Conservation (phyloP, 169 alveolate species). For the Plasmodium chabaudi region DNA sequence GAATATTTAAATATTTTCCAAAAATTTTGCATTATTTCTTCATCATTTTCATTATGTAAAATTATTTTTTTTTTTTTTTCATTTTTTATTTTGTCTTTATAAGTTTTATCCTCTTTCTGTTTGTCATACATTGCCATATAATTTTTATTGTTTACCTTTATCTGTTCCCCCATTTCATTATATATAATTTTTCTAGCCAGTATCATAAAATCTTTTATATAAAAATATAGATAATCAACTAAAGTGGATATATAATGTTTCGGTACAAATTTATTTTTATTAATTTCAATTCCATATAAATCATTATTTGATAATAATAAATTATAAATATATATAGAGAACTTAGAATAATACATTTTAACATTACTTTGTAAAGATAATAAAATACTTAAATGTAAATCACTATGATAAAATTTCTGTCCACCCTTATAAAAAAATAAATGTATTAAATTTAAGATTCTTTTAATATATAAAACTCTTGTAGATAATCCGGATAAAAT, state of each 20-base stretch:
- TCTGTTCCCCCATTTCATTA: neutral
- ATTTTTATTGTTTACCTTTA: neutral
- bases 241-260: neutral
- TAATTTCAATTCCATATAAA: conserved; percentile 11
- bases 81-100: conserved; percentile 1
- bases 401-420: conserved; percentile 50
- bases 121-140: neutral
- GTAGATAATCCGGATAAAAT: conserved; percentile 42
- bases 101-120: neutral
- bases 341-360: conserved; percentile 5
- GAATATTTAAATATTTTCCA: conserved; percentile 7
- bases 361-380: conserved; percentile 17
- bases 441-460: conserved; percentile 42
- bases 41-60: conserved; percentile 56
- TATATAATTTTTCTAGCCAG: conserved; percentile 17
- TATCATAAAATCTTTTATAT: conserved; percentile 35
- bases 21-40: conserved; percentile 22
- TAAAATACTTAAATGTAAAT: conserved; percentile 18
- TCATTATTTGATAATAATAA: conserved; percentile 48
- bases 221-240: conserved; percentile 29
- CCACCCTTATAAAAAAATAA: conserved; percentile 71
- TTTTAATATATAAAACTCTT: conserved; percentile 21
- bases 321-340: conserved; percentile 21
- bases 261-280: conserved; percentile 26
- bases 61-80: conserved; percentile 17